These are phyloP conservation scores for Colletotrichum agaves DNA, from an alignment of 2,329 filamentous ascomycete species.

Conservation along the genomic window DNA sequence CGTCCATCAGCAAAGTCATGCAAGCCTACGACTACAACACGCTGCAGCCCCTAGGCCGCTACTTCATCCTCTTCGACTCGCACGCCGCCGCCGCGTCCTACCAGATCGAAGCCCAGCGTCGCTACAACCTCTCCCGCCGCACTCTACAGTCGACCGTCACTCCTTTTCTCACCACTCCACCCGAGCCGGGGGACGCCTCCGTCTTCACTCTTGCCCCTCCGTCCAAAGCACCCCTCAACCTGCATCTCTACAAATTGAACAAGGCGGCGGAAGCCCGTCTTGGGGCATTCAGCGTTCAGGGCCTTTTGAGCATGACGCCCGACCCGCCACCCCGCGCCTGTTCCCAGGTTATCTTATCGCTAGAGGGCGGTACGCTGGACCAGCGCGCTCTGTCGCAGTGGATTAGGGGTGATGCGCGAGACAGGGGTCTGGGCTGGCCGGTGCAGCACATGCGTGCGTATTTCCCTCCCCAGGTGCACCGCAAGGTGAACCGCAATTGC, in stretches of 20 bases:
- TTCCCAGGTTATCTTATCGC: slow-evolving; percentile 49
- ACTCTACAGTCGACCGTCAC: slow-evolving; percentile 45
- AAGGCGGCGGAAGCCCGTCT: slow-evolving; percentile 45
- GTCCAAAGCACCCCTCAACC: slow-evolving; percentile 43
- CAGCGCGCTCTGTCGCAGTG: slow-evolving; percentile 47
- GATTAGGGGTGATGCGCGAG: slow-evolving; percentile 55
- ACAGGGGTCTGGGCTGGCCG: slow-evolving; percentile 45
- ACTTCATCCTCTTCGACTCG: slow-evolving; percentile 76
- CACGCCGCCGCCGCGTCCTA: slow-evolving; percentile 70
- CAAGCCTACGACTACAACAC: slow-evolving; percentile 73
- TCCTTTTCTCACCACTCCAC: slow-evolving; percentile 50
- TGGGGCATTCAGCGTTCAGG: slow-evolving; percentile 31
- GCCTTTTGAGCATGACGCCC: slow-evolving; percentile 33
- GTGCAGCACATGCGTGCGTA: slow-evolving; percentile 36
- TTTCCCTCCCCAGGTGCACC: slow-evolving; percentile 27
- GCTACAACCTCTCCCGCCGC: slow-evolving; percentile 48
- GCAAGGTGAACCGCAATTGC: not conserved
- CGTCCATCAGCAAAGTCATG: slow-evolving; percentile 70
- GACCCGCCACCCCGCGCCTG: slow-evolving; percentile 37
- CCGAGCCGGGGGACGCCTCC: slow-evolving; percentile 55
- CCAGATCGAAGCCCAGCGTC: slow-evolving; percentile 60
- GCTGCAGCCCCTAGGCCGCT: slow-evolving; percentile 71
- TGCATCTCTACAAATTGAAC: slow-evolving; percentile 31
- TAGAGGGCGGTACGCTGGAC: slow-evolving; percentile 47
- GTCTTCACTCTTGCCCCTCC: slow-evolving; percentile 62